phyloP scores from a whole-genome alignment of 352 stramenopile genomes.

The Globisporangium spiculum region DNA sequence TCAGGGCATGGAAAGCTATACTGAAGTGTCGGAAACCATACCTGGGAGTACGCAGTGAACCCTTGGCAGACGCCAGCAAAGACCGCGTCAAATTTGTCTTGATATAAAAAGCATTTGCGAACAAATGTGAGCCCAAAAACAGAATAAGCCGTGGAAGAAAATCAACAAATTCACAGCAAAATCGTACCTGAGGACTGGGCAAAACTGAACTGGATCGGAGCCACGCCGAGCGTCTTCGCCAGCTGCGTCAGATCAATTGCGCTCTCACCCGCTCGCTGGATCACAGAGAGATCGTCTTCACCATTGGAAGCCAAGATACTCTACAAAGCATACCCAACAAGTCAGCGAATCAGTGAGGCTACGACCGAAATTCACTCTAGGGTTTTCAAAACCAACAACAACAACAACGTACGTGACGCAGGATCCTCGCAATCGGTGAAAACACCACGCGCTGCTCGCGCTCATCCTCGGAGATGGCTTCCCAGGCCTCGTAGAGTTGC shows the following conservation, averaged over 20 bases:
- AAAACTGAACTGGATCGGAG: slow-evolving; percentile 63
- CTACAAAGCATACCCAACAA: slow-evolving; percentile 24
- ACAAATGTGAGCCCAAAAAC: background rate
- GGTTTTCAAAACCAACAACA: background rate
- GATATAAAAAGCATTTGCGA: background rate
- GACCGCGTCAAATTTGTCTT: slow-evolving; percentile 41
- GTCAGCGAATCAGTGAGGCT: background rate
- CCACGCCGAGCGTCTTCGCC: slow-evolving; percentile 34
- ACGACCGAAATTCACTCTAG: background rate
- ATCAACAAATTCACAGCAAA: background rate
- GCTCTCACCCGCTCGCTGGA: slow-evolving; percentile 25
- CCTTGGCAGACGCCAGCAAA: slow-evolving; percentile 57
- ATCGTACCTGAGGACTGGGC: slow-evolving; percentile 23
- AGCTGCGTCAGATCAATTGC: slow-evolving; percentile 41
- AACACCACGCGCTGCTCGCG: slow-evolving; percentile 31
- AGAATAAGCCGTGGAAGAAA: background rate
- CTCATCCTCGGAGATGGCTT: slow-evolving; percentile 28
- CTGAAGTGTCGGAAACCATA: no score
- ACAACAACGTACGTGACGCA: slow-evolving; percentile 50
- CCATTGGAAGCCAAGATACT: slow-evolving; percentile 57
- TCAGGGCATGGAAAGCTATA: no score
- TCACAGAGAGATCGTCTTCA: slow-evolving; percentile 21
- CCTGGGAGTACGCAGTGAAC: slow-evolving; percentile 65
- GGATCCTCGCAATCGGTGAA: slow-evolving; percentile 44
- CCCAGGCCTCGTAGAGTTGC: slow-evolving; percentile 59